Evolutionary conservation across 2,329 filamentous ascomycete species (phyloP).

Genomic region (Clonostachys byssicola): DNA sequence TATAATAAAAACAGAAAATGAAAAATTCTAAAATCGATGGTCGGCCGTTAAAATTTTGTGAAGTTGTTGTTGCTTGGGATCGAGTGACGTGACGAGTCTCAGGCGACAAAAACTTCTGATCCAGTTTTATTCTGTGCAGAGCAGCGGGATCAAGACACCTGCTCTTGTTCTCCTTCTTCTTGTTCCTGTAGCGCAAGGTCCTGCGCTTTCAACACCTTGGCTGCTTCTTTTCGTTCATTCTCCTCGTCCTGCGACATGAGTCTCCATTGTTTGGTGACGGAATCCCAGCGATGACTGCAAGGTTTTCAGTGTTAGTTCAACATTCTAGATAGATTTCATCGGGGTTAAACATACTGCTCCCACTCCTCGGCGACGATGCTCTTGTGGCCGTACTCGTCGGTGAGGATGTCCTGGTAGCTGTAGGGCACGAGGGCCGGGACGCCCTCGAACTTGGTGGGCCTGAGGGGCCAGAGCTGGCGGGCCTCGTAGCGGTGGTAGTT

Average conservation of each 20-base stretch:
- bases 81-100: too few species aligned
- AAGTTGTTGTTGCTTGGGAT: too few species aligned
- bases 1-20: too few species aligned
- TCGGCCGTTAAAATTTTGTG: too few species aligned
- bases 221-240: background rate
- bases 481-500: slow-evolving; percentile 71
- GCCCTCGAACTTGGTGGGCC: slow-evolving; percentile 71
- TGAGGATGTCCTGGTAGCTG: slow-evolving; percentile 60
- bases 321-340: background rate
- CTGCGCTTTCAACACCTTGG: slow-evolving; percentile 1
- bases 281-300: slow-evolving; percentile 55
- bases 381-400: slow-evolving; percentile 61
- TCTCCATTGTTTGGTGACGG: slow-evolving; percentile 55
- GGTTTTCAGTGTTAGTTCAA: background rate
- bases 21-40: too few species aligned
- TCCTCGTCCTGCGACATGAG: slow-evolving; percentile 23
- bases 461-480: slow-evolving; percentile 72
- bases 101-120: too few species aligned
- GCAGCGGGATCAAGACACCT: too few species aligned
- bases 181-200: background rate
- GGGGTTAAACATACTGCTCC: slow-evolving; percentile 46
- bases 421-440: slow-evolving; percentile 67
- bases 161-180: too few species aligned
- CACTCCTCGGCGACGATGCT: slow-evolving; percentile 57
- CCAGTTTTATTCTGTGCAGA: too few species aligned